Evolutionary conservation across 2,329 filamentous ascomycete species (phyloP).

Genomic region (Clarireedia monteithiana): DNA sequence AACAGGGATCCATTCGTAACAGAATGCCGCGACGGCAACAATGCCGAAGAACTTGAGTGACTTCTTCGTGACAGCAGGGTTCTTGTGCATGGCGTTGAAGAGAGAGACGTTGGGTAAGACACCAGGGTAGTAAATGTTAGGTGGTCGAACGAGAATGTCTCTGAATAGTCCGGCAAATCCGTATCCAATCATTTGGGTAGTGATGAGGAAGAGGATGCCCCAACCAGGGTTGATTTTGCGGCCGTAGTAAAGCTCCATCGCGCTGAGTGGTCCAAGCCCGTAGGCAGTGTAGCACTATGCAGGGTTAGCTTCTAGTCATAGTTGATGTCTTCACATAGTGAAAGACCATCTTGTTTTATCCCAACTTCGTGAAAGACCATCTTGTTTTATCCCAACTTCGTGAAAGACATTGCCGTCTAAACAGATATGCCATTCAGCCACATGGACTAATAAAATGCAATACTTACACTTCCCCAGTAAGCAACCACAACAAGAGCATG

Average conservation of each 20-base stretch:
- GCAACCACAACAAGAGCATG: constrained; percentile 54
- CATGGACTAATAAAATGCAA: constrained; percentile 44
- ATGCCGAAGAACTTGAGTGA: constrained; percentile 28
- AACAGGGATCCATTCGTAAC: constrained; percentile 7
- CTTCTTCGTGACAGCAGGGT: constrained; percentile 32
- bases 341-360: too few species aligned
- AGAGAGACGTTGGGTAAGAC: constrained; percentile 40
- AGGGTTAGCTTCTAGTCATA: constrained; percentile 45
- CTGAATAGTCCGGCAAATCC: constrained; percentile 52
- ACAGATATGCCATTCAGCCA: too few species aligned
- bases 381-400: too few species aligned
- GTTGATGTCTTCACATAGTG: constrained; percentile 33
- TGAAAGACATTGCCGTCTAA: too few species aligned
- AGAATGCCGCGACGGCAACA: constrained; percentile 17
- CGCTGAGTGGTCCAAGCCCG: constrained; percentile 55
- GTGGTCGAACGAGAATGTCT: constrained; percentile 50
- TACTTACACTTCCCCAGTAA: constrained; percentile 31
- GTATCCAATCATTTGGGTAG: constrained; percentile 56
- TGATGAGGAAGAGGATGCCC: constrained; percentile 46
- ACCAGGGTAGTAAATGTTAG: constrained; percentile 58
- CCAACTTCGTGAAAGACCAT: too few species aligned
- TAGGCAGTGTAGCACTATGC: constrained; percentile 25
- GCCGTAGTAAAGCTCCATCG: constrained; percentile 48
- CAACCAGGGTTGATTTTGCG: constrained; percentile 34
- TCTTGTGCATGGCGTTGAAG: constrained; percentile 34